Evolutionary conservation across 345 rosid species (phyloP).

Genomic region (Adansonia digitata): DNA sequence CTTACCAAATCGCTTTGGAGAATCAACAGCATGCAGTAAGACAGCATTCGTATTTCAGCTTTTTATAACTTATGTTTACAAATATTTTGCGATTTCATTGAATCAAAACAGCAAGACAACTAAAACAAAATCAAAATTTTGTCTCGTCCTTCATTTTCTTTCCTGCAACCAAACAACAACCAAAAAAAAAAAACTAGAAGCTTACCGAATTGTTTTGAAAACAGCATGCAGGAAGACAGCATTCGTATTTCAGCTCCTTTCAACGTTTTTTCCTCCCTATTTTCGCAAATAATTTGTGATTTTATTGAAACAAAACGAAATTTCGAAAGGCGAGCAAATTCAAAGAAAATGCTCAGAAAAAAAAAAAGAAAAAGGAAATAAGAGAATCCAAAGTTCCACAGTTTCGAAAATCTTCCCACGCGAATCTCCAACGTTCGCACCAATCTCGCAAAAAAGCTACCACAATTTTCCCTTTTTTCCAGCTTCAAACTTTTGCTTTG

Average conservation of each 20-base stretch:
- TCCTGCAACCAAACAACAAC: background rate
- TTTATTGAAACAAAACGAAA: background rate
- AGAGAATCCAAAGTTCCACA: background rate
- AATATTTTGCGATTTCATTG: background rate
- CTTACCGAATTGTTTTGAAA: background rate
- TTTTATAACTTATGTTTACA: background rate
- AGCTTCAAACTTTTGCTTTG: background rate
- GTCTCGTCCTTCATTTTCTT: background rate
- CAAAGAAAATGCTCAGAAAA: background rate
- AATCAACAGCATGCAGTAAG: background rate
- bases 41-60: background rate
- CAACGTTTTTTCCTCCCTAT: background rate
- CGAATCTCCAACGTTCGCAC: background rate
- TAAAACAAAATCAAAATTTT: background rate
- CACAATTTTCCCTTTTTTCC: background rate
- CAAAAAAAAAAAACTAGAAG: background rate
- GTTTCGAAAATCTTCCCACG: slow-evolving; percentile 4
- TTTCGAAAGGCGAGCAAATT: background rate
- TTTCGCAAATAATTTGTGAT: background rate
- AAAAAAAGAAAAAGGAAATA: background rate
- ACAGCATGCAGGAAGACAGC: background rate
- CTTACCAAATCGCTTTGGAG: background rate
- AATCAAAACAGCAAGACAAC: background rate
- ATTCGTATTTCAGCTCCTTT: background rate
- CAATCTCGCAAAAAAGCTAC: background rate